Evolutionary conservation across 768 basidiomycete species (phyloP), one percentile per base, ranked within the genome.

Genomic region (Boletus rubescentipes): DNA sequence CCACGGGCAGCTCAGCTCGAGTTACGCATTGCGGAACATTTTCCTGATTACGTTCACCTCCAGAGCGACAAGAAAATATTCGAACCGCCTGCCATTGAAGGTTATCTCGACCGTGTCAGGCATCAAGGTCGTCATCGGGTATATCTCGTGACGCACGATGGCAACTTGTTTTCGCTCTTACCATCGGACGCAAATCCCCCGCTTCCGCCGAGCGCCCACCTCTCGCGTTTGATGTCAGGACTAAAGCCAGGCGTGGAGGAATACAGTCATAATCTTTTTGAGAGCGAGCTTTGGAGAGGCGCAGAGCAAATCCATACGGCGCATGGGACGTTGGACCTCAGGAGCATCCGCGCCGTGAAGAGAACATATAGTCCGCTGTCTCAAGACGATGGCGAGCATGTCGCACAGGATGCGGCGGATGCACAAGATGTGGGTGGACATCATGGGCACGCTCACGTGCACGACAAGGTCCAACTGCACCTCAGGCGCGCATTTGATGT

Each of bases 41-140:
- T 73, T 21, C 80, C 85, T 5, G 80, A 67, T 15, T 66, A 66
- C 51, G 60, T 81, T 44, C 75, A 74, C 58, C 62, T 78, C 35
- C 49, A 54, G 18, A 74, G 43, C 46, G 79, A 78, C 10, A 76
- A 69, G 15, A 72, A 67, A 35, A 64, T 94, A 16, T 70, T 80
- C 32, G 91, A 95, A 61, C 95, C 95, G 2, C 84, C 86, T 0
- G 80, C 83, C 0, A 75, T 96, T 43, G 95, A 98, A 71, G 95
- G 95, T 3, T 97, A 90, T 70, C 73, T 95, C 39, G 81, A 89
- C 55, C 85, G 86, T 43, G 78, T 91, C 61, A 79, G 76, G 57
- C 78, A 83, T 3, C 83, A 81, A 59, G 66, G 68, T 29, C 83
- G 77, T 49, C 81, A 87, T 51, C 76, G 76, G 4, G 62, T 87